Percentiles rank a stretch among this genome's conserved stretches.
phyloP scores from a whole-genome alignment of 768 basidiomycete species.

The Macrolepiota albuminosa region DNA sequence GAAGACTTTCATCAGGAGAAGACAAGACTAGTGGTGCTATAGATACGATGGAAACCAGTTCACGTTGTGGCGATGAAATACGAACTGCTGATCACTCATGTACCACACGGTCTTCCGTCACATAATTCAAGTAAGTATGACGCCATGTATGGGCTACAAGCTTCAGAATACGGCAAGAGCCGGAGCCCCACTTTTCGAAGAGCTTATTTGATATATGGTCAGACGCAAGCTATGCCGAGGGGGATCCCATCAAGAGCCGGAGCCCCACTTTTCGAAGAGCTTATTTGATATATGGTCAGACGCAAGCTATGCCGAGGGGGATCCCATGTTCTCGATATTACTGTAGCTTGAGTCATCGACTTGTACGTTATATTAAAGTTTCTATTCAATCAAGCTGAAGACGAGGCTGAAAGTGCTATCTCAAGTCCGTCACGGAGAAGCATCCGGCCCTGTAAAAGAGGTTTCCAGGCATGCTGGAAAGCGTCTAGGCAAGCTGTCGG shows the following conservation, averaged over 20 bases:
- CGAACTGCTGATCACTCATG: conserved; percentile 9
- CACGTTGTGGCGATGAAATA: neutral
- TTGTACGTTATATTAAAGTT: neutral
- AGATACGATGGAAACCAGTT: neutral
- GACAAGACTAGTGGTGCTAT: conserved; percentile 2
- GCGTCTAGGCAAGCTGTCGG: neutral
- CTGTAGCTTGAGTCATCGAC: neutral
- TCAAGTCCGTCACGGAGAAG: neutral
- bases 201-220: neutral
- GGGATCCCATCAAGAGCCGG: neutral
- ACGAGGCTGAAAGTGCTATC: neutral
- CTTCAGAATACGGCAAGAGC: neutral
- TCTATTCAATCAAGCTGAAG: neutral
- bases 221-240: neutral
- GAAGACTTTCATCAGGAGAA: neutral
- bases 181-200: neutral
- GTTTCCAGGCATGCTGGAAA: neutral
- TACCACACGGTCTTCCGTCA: neutral
- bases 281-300: neutral
- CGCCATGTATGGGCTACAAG: neutral
- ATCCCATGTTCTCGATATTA: neutral
- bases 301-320: neutral
- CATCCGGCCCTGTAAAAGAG: neutral
- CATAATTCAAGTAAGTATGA: neutral
- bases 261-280: neutral